Evolutionary conservation across 768 basidiomycete genomes (phyloP), one percentile per base, ranked within the genome.

Genomic region (Panaeolus cyanescens): DNA sequence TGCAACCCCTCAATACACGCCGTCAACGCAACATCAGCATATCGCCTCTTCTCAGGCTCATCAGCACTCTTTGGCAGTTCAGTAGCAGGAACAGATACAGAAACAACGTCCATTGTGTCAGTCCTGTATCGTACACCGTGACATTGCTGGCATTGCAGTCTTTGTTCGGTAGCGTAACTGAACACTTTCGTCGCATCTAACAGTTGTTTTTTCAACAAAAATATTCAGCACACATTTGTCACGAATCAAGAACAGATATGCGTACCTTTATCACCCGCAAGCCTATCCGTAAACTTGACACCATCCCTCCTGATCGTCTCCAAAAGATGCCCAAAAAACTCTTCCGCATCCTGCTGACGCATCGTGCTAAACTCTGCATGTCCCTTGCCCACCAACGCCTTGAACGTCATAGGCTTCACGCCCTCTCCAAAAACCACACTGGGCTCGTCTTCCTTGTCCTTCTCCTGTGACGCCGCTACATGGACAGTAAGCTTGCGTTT

Each of bases 281-380:
- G 75, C 61, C 73, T 64, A 65, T 75, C 77, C 64, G 71, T 83
- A 66, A 69, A 71, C 65, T 84, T 85, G 63, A 85, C 83, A 34
- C 80, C 79, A 65, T 92, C 83, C 65, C 90, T 79, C 60, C 93
- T 80, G 12, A 99, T 74, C 19, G 85, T 80, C 4, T 86, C 88
- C 56, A 99, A 68, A 1, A 99, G 77, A 74, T 96, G 86, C 33
- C 85, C 83, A 58, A 99, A 82, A 77, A 98, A 99, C 75, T 99
- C 96, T 69, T 96, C 95, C 5, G 95, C 88, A 68, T 99, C 97
- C 71, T 99, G 97, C 74, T 99, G 96, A 56, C 86, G 83, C 96
- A 98, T 99, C 53, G 96, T 99, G 32, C 91, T 80, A 68, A 99
- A 99, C 75, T 98, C 97, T 32, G 85, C 85, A 68, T 99, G 97